Conservation (phyloP, 1,284 basidiomycete genomes). For the Cutaneotrichosporon mucoides region DNA sequence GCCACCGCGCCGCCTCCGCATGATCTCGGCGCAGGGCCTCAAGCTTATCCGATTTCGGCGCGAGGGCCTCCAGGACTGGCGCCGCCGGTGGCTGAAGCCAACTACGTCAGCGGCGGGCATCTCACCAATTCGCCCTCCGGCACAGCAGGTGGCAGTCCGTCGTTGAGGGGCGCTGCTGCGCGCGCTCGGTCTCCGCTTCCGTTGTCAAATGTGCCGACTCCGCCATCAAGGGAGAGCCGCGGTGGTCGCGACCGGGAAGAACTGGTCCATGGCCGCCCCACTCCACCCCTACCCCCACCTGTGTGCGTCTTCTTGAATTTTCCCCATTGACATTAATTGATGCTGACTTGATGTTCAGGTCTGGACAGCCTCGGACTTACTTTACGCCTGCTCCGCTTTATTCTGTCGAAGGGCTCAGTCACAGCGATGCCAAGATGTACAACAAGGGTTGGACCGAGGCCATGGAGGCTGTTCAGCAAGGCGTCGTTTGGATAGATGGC, state of each 20-base stretch:
- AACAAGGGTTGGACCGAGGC: conserved; percentile 11
- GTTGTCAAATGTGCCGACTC: no score
- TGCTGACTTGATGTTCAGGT: neutral
- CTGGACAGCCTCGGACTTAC: neutral
- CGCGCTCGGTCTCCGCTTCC: neutral
- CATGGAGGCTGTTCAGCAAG: conserved; percentile 8
- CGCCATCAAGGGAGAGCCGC: neutral
- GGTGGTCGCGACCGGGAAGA: neutral
- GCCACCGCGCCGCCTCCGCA: neutral
- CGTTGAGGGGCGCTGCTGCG: neutral
- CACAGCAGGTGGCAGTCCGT: neutral
- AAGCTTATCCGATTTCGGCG: neutral
- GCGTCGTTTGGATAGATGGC: conserved; percentile 10
- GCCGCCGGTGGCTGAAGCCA: neutral
- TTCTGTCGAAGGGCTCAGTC: neutral
- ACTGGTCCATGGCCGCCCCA: neutral
- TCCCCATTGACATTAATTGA: no score
- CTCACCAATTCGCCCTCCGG: neutral
- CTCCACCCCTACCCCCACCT: no score
- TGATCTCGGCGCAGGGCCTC: neutral
- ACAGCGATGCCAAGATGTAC: neutral
- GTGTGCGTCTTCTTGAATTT: no score
- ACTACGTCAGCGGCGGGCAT: no score
- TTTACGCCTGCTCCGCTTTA: conserved; percentile 7
- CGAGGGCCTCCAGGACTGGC: neutral